Evolutionary conservation across 73 alveolate genomes (phyloP), one percentile per base, ranked within the genome.

Genomic region (Paramecium sexaurelia): DNA sequence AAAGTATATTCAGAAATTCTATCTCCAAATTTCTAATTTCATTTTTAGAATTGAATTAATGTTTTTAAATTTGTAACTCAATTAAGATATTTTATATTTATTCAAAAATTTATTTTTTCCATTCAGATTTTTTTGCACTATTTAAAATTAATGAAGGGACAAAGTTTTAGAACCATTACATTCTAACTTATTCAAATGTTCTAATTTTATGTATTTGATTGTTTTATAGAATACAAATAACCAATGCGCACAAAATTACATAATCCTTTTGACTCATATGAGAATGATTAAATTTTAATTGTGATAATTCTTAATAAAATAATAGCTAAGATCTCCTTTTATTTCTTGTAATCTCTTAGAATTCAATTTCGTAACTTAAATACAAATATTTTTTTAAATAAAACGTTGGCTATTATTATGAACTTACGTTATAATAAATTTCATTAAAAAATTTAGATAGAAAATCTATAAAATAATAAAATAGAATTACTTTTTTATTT

Each of bases 351-450:
- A 27, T 33, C 3, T 71, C 37, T 32, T 37, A 0, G 15, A 27
- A 35, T 35, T 71, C 86, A 0, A 71, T 71, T 32, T 71, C 86
- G 3, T 32, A 36, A 33, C 57, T 33, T 1, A 71, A 20, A 37
- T 71, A 71, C 17, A 71, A 71, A 37, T 37, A 71, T 71, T 71
- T 71, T 9, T 36, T 71, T 10, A 71, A 71, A 71, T 71, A 71
- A 71, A 71, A 71, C 5, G 7, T 71, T 15, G 86, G 86, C 6
- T 37, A 9, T 71, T 71, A 10, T n/a, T 10, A 1, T 7, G 37
- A 27, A 37, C 86, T 71, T n/a, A 71, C 7, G 2, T n/a, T 11
- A 71, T 33, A 32, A 35, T 32, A 35, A 2, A 71, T 71, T 5
- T 19, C 32, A 37, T 71, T 32, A 19, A 29, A 35, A 27, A 36